Base-by-base conservation (phyloP, 2,329 filamentous ascomycete species). In the Nigrospora osmanthi region DNA sequence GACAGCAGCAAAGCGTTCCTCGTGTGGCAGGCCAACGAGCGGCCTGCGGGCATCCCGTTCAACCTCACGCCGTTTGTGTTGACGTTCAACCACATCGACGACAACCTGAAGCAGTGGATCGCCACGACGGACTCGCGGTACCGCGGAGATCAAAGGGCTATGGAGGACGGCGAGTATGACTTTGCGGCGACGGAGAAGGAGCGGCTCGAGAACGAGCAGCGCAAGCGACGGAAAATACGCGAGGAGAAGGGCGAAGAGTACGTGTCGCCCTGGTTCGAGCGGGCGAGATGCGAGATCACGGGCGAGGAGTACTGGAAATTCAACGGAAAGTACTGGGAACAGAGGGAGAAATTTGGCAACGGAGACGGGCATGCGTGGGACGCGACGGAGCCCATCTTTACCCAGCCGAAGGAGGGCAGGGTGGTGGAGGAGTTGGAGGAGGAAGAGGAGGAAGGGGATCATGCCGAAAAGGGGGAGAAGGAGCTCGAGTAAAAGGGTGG, bases 131-230 rank as follows among this genome's bases (percentile, higher is more conserved):
- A 98, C 63, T 95, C 91, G 2, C 78, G 93, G n/a, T 72, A 95
- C 31, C 78, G 93, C 30, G 91, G 93, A 0, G 93, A 98, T 64
- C 93, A 98, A 69, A 78, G 93, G 11, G 93, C 93, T 2, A 98
- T 98, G 93, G 93, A 98, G 63, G 90, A 97, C 49, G 93, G 91
- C n/a, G 81, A 90, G 65, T 98, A 98, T 60, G 91, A 97, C 58
- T 75, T 93, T 48, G 93, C 93, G 1, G 93, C 91, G 0, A 80
- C 78, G 6, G 93, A 98, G 72, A 98, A 98, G 78, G 93, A 91
- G 58, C 77, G 93, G 1, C 79, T 98, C 0, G 93, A 98, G 65
- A 87, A 96, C 69, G 89, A 83, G 52, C 93, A 98, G 71, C 76
- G 93, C 48, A 81, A 83, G 11, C 83, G 84, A 47, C 72, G 93